Evolutionary conservation across 2,329 filamentous ascomycete genomes (phyloP), one percentile per base, ranked within the genome.

Genomic region (Claviceps capensis): DNA sequence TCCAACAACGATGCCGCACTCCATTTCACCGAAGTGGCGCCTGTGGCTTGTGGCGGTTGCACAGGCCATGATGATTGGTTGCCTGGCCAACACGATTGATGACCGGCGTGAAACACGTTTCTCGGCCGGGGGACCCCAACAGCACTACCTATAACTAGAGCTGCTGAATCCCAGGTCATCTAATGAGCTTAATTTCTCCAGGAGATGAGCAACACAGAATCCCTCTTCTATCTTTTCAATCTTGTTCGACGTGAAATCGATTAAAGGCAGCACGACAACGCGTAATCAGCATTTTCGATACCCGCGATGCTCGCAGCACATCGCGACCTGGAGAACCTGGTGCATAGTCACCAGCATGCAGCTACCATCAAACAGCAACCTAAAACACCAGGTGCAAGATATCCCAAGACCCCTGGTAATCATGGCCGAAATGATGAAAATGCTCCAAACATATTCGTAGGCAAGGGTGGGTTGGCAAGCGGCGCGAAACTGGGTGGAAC

Each of bases 291-390:
- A 34, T 17, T 19, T 34, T 34, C 45, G 23, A 48, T 16, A 22
- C 44, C 40, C 55, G 61, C 56, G 49, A 95, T 90, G 88, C 75
- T 88, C 64, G 86, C 86, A 55, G 76, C 84, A 63, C 81, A 84
- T 63, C 79, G 82, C 61, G 86, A 95, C 68, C 88, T 95, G 71
- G 90, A 96, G 69, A 96, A 96, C 69, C 71, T 88, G 66, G 79
- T 88, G 61, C 82, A 88, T 65, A 78, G 76, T 58, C 85, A 85
- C 65, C 87, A 89, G 64, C 87, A 89, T 64, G 77, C 82, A 23
- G 79, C 82, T 11, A 34, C 30, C 14, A 75, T 80, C 16, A 95
- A 95, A 68, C 82, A 75, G 63, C 84, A 88, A 59, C 81, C 86
- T 52, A 95, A 91, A 70, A 95, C 89, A 30, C 89, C 89, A 0